Base-by-base conservation (phyloP, 176 grass and related monocot species). In the Ampelocalamus luodianensis region DNA sequence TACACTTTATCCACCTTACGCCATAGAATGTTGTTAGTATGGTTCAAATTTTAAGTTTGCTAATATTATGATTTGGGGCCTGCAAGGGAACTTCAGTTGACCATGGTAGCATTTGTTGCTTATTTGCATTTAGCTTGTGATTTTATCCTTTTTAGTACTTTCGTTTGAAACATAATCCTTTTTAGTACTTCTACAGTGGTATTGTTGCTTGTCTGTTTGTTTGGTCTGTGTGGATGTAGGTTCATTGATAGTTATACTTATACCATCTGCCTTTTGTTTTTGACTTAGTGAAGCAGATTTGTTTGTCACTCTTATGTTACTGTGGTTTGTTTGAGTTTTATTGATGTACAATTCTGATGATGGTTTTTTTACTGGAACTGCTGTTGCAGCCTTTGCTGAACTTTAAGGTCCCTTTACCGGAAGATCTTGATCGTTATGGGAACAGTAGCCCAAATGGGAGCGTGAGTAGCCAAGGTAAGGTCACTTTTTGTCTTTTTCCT, bases 371-470 rank as follows among this genome's bases (percentile, higher is more conserved):
- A 71, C 76, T 67, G 79, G 71, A 82, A 81, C 67, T 81, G 12
- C 53, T 65, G 20, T 72, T 89, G 76, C 76, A 99, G 97, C 89
- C 97, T 76, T 89, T 99, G 86, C 79, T 96, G 82, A 96, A 82
- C 85, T 99, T 96, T 88, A 94, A 80, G 79, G 97, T 96, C 56
- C 97, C 97, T 79, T 62, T 78, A 79, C 90, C 84, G 0, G 90
- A 92, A 77, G 93, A 96, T 88, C 72, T 90, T 63, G 83, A 95
- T 63, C 78, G 77, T 63, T 91, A 91, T 71, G 92, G 81, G 62
- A 89, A 87, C 86, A 88, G 86, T 77, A 99, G 92, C 79, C 90
- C 91, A 23, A 93, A 96, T 65, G 88, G 89, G 72, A 99, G 94
- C 71, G 79, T 55, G 67, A 90, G 86, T 71, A 89, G 90, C 64